These are phyloP conservation scores for Xylaria sp. DNA, from an alignment of 2,329 filamentous ascomycete genomes.

Conservation along the genomic window DNA sequence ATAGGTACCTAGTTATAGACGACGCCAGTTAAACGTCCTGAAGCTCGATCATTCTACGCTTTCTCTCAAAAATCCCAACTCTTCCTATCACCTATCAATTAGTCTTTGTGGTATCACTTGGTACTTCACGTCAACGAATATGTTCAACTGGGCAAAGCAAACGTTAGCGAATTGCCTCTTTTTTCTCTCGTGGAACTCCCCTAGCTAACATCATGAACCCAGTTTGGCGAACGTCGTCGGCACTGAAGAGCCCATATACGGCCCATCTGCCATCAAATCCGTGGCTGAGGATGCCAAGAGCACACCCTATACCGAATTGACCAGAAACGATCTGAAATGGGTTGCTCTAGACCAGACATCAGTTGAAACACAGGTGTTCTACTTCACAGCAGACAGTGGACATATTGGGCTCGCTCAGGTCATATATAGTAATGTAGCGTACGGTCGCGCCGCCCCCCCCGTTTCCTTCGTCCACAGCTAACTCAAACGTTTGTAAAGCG, in stretches of 20 bases:
- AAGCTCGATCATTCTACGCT: background rate
- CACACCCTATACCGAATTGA: slow-evolving; percentile 82
- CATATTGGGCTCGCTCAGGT: slow-evolving; percentile 83
- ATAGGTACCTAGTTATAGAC: slow-evolving; percentile 7
- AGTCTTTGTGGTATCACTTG: background rate
- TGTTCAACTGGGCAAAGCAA: slow-evolving; percentile 96
- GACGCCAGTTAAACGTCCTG: slow-evolving; percentile 3
- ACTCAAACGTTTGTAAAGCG: slow-evolving; percentile 62
- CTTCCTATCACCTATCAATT: background rate
- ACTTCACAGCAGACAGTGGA: slow-evolving; percentile 83
- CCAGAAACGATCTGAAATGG: slow-evolving; percentile 85
- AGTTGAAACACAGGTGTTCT: slow-evolving; percentile 96
- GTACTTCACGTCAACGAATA: slow-evolving; percentile 57
- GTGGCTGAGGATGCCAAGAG: slow-evolving; percentile 83
- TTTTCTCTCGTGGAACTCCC: slow-evolving; percentile 33
- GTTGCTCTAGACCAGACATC: slow-evolving; percentile 80
- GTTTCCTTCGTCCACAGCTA: slow-evolving; percentile 27
- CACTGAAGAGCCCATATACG: slow-evolving; percentile 96
- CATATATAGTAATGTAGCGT: slow-evolving; percentile 98
- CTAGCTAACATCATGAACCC: slow-evolving; percentile 42
- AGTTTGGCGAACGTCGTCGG: slow-evolving; percentile 85
- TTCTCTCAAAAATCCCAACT: background rate
- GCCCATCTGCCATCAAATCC: slow-evolving; percentile 84
- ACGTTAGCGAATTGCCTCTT: slow-evolving; percentile 66
- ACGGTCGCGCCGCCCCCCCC: slow-evolving; percentile 53